Conservation (phyloP, 1,139 yeast species). For the Blastobotrys proliferans region DNA sequence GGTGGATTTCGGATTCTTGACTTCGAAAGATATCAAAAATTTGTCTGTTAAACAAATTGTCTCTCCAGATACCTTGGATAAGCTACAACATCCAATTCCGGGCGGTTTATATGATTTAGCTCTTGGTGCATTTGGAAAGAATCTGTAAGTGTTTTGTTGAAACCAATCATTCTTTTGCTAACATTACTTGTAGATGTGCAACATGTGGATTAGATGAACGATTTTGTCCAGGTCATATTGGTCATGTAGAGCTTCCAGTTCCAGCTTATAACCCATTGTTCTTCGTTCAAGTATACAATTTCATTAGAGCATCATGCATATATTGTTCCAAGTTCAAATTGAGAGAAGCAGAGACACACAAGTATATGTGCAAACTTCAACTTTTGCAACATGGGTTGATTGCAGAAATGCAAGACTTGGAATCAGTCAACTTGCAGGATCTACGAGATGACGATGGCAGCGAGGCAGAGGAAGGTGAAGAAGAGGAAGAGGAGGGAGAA, state of each 20-base stretch:
- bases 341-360: slow-evolving; percentile 63
- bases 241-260: slow-evolving; percentile 93
- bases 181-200: slow-evolving; percentile 49
- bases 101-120: slow-evolving; percentile 94
- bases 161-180: slow-evolving; percentile 5
- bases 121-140: slow-evolving; percentile 86
- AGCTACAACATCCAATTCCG: slow-evolving; percentile 89
- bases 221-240: slow-evolving; percentile 97
- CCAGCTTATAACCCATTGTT: slow-evolving; percentile 95
- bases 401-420: slow-evolving; percentile 71
- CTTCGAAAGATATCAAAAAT: slow-evolving; percentile 76
- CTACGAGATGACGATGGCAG: slow-evolving; percentile 27
- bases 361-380: slow-evolving; percentile 70
- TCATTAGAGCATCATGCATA: slow-evolving; percentile 79
- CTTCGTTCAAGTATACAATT: slow-evolving; percentile 83
- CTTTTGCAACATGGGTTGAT: slow-evolving; percentile 86
- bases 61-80: slow-evolving; percentile 91
- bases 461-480: slow-evolving; percentile 37
- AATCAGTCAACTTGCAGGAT: slow-evolving; percentile 47
- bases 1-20: slow-evolving; percentile 86
- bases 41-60: slow-evolving; percentile 93
- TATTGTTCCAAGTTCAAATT: slow-evolving; percentile 86
- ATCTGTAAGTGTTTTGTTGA: slow-evolving; percentile 40
- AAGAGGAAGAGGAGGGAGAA: slow-evolving; percentile 36
- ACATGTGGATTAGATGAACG: slow-evolving; percentile 96